These are phyloP conservation scores for Pseudogymnoascus sp. DNA, from an alignment of 2,329 filamentous ascomycete species.

Conservation along the genomic window DNA sequence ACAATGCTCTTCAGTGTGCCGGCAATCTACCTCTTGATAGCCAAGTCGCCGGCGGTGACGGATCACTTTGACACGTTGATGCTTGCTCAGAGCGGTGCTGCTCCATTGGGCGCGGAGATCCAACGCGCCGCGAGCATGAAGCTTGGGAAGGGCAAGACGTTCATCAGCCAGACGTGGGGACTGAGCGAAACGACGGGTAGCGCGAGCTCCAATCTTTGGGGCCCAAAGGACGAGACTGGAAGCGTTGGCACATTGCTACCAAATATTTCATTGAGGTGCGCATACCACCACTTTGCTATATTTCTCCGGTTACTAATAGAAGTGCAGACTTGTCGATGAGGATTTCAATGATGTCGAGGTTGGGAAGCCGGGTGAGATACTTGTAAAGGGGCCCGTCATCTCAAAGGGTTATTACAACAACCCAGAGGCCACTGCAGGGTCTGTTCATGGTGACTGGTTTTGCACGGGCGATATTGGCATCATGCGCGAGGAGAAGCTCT, in stretches of 20 bases:
- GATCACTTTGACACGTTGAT: conserved; percentile 47
- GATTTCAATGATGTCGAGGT: conserved; percentile 43
- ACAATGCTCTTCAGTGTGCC: conserved; percentile 62
- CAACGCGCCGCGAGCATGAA: conserved; percentile 44
- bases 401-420: conserved; percentile 72
- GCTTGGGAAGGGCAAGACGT: conserved; percentile 50
- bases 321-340: conserved; percentile 53
- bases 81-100: conserved; percentile 50
- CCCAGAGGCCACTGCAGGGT: conserved; percentile 32
- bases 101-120: conserved; percentile 50
- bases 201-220: conserved; percentile 57
- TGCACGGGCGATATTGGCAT: not conserved
- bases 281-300: not conserved
- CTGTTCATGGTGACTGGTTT: conserved; percentile 27
- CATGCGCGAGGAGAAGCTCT: conserved; percentile 41
- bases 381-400: conserved; percentile 62
- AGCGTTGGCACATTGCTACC: conserved; percentile 61
- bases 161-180: conserved; percentile 50
- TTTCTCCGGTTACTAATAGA: not conserved
- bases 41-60: conserved; percentile 59
- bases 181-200: conserved; percentile 81
- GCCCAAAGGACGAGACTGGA: conserved; percentile 34
- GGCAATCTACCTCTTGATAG: conserved; percentile 64
- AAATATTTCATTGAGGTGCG: conserved; percentile 41
- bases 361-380: conserved; percentile 61